These are phyloP conservation scores for Lactarius tabidus DNA, from an alignment of 768 basidiomycete species.

Conservation along the genomic window DNA sequence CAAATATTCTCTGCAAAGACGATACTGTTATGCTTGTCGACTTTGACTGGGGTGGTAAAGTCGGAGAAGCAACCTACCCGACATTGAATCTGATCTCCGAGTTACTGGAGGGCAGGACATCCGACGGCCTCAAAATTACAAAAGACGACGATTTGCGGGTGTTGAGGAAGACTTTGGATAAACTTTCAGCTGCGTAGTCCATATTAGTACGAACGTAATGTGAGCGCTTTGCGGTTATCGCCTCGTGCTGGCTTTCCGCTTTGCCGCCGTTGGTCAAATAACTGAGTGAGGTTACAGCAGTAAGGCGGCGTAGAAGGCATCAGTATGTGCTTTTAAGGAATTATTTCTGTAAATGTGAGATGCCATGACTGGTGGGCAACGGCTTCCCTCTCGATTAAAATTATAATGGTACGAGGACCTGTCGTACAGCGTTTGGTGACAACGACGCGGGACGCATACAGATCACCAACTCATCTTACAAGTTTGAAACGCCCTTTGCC, in stretches of 20 bases:
- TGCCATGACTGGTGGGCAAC: no score
- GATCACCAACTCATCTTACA: not conserved
- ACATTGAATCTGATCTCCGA: not conserved
- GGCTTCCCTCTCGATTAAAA: no score
- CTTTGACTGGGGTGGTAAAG: not conserved
- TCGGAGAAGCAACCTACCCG: not conserved
- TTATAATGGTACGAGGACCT: no score
- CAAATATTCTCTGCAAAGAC: not conserved
- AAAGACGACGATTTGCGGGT: not conserved
- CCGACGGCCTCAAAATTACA: not conserved
- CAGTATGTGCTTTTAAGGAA: no score
- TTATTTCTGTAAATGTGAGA: no score
- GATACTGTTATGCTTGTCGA: not conserved
- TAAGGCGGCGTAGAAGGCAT: no score
- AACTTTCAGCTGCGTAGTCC: not conserved
- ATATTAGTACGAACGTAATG: no score
- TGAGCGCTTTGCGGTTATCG: no score
- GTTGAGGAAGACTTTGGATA: not conserved
- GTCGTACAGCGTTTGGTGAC: not conserved
- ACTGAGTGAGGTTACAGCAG: no score
- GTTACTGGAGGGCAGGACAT: not conserved
- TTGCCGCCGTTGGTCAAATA: no score
- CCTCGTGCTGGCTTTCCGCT: no score
- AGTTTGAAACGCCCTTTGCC: constrained; percentile 36
- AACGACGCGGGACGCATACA: not conserved